Evolutionary conservation across 352 stramenopile genomes (phyloP).

Genomic region (Aphanomyces astaci): DNA sequence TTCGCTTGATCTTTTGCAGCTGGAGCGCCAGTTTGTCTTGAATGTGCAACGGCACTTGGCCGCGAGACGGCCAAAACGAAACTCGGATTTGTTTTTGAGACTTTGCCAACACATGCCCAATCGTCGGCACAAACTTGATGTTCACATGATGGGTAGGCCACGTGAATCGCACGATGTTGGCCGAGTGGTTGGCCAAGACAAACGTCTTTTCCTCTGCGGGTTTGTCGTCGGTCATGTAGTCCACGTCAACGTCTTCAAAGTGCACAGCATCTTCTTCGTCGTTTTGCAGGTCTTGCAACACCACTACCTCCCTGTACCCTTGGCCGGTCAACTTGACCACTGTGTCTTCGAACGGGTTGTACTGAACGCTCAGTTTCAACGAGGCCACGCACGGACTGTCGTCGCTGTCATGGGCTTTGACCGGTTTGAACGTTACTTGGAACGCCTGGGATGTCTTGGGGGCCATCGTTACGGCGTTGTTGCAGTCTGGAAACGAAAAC

Average conservation of each 20-base stretch:
- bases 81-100: slow-evolving; percentile 64
- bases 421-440: slow-evolving; percentile 73
- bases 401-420: slow-evolving; percentile 70
- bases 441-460: slow-evolving; percentile 57
- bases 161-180: slow-evolving; percentile 56
- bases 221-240: neutral
- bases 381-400: slow-evolving; percentile 40
- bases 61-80: slow-evolving; percentile 54
- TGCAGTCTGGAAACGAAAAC: slow-evolving; percentile 62
- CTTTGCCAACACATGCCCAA: slow-evolving; percentile 61
- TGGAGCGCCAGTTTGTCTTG: slow-evolving; percentile 37
- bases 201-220: slow-evolving; percentile 68
- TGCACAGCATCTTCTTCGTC: slow-evolving; percentile 79
- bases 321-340: slow-evolving; percentile 56
- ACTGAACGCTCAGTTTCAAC: slow-evolving; percentile 84
- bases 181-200: slow-evolving; percentile 59
- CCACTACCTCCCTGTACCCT: slow-evolving; percentile 76
- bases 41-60: slow-evolving; percentile 21
- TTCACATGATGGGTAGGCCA: slow-evolving; percentile 44
- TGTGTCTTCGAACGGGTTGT: slow-evolving; percentile 87
- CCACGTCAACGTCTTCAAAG: slow-evolving; percentile 81
- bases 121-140: slow-evolving; percentile 62
- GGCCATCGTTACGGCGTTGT: slow-evolving; percentile 65
- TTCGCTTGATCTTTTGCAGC: slow-evolving; percentile 50
- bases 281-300: slow-evolving; percentile 79